These are phyloP conservation scores for Stevia rebaudiana DNA, from an alignment of 140 eudicot species.

Conservation along the genomic window DNA sequence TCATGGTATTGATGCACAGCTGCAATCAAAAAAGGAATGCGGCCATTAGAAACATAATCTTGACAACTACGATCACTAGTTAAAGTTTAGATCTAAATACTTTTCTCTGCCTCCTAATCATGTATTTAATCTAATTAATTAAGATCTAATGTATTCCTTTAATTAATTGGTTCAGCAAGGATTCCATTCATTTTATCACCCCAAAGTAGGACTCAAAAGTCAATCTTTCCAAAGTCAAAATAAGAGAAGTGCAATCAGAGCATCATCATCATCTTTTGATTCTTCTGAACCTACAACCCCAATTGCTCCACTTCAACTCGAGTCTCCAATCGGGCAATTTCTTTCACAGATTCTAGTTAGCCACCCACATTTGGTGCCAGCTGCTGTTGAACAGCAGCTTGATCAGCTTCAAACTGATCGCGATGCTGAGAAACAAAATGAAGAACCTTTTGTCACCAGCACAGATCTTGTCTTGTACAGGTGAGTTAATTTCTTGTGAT, in stretches of 20 bases:
- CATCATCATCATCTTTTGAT: slow-evolving; percentile 50
- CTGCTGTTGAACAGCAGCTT: slow-evolving; percentile 98
- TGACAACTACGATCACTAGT: too few relatives aligned
- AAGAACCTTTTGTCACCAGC: slow-evolving; percentile 61
- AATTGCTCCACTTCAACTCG: slow-evolving; percentile 90
- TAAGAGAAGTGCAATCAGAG: slow-evolving; percentile 33
- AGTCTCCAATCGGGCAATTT: slow-evolving; percentile 89
- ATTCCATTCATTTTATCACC: slow-evolving; percentile 22
- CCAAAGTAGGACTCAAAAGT: slow-evolving; percentile 32
- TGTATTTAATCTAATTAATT: background rate
- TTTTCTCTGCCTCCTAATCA: background rate
- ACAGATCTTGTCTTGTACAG: slow-evolving; percentile 86
- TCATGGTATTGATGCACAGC: background rate
- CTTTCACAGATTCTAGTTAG: slow-evolving; percentile 70
- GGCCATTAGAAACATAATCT: background rate
- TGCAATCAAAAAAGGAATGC: background rate
- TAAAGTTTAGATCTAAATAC: too few relatives aligned
- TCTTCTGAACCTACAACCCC: slow-evolving; percentile 40
- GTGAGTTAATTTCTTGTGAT: slow-evolving; percentile 33
- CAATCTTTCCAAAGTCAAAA: slow-evolving; percentile 27
- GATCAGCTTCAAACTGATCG: slow-evolving; percentile 88
- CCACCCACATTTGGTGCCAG: slow-evolving; percentile 92
- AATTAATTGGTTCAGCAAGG: slow-evolving; percentile 22
- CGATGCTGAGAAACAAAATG: slow-evolving; percentile 65
- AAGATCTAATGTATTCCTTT: slow-evolving; percentile 4